Evolutionary conservation across 2,329 filamentous ascomycete genomes (phyloP).

Genomic region (Emericellopsis atlantica): DNA sequence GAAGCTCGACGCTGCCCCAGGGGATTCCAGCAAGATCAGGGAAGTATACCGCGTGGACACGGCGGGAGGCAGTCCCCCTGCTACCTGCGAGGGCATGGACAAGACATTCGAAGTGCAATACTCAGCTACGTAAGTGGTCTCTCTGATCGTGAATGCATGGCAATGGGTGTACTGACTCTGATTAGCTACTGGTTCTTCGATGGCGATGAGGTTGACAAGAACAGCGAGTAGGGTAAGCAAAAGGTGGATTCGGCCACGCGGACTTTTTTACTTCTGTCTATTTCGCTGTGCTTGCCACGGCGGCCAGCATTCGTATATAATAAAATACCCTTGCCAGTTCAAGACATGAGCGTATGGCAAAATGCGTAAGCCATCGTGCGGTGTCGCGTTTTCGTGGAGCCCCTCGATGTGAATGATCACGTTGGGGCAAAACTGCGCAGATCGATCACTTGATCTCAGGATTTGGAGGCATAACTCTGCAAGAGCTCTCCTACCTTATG

Average conservation of each 20-base stretch:
- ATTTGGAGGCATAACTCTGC: too few species aligned
- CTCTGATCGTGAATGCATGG: background rate
- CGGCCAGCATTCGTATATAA: too few species aligned
- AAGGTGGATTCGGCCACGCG: background rate
- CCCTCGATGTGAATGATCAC: too few species aligned
- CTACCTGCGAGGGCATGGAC: slow-evolving; percentile 55
- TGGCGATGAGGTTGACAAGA: background rate
- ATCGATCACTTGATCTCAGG: too few species aligned
- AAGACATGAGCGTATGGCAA: too few species aligned
- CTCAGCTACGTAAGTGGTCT: slow-evolving; percentile 63
- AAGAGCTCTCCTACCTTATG: too few species aligned
- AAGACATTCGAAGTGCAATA: slow-evolving; percentile 65
- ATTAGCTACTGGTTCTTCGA: slow-evolving; percentile 6
- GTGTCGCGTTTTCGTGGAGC: background rate
- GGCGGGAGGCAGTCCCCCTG: slow-evolving; percentile 65
- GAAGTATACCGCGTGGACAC: slow-evolving; percentile 79
- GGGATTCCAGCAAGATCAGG: slow-evolving; percentile 49
- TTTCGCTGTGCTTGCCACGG: background rate
- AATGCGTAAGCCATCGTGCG: background rate
- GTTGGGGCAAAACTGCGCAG: too few species aligned
- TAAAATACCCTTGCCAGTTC: too few species aligned
- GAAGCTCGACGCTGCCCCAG: slow-evolving; percentile 44
- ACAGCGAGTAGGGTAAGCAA: background rate
- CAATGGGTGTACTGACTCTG: background rate
- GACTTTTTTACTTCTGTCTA: background rate